Evolutionary conservation across 257 asterid species (phyloP).

Genomic region (Avicennia marina): DNA sequence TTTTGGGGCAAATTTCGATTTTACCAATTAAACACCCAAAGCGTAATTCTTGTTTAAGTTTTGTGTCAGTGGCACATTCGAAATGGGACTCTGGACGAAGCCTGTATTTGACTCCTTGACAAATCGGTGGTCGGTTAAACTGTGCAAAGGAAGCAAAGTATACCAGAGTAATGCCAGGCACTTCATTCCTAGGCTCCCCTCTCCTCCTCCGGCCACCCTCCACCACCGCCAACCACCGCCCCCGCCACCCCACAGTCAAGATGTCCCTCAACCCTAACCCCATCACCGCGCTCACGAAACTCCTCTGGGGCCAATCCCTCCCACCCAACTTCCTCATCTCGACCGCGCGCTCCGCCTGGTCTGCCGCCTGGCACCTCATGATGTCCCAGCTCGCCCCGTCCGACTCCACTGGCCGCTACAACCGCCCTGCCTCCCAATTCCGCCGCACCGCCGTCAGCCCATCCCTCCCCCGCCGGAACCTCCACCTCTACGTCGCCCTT

Average conservation of each 20-base stretch:
- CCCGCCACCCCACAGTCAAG: conserved; percentile 21
- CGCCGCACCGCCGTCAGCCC: conserved; percentile 27
- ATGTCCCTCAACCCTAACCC: conserved; percentile 40
- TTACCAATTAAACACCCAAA: too few relatives aligned
- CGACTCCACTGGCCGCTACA: conserved; percentile 66
- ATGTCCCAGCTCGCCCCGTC: conserved; percentile 99
- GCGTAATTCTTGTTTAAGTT: too few relatives aligned
- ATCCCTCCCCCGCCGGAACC: conserved; percentile 26
- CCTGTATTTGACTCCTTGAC: too few relatives aligned
- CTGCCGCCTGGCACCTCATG: conserved; percentile 86
- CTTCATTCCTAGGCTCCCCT: conserved; percentile 33
- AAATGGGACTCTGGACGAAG: too few relatives aligned
- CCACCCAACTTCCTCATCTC: conserved; percentile 92
- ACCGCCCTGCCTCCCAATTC: conserved; percentile 86
- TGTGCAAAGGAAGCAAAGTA: too few relatives aligned
- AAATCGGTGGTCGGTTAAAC: too few relatives aligned
- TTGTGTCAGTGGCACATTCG: too few relatives aligned
- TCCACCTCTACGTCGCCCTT: conserved; percentile 91
- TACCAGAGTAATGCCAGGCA: conserved; percentile 26
- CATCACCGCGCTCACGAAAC: conserved; percentile 57
- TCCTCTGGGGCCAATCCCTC: conserved; percentile 84
- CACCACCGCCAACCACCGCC: conserved; percentile 22
- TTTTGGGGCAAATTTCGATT: too few relatives aligned
- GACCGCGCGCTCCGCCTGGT: conserved; percentile 94
- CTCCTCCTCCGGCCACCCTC: conserved; percentile 24